These are phyloP conservation scores for Emericellopsis atlantica DNA, from an alignment of 2,329 filamentous ascomycete genomes.

Conservation along the genomic window DNA sequence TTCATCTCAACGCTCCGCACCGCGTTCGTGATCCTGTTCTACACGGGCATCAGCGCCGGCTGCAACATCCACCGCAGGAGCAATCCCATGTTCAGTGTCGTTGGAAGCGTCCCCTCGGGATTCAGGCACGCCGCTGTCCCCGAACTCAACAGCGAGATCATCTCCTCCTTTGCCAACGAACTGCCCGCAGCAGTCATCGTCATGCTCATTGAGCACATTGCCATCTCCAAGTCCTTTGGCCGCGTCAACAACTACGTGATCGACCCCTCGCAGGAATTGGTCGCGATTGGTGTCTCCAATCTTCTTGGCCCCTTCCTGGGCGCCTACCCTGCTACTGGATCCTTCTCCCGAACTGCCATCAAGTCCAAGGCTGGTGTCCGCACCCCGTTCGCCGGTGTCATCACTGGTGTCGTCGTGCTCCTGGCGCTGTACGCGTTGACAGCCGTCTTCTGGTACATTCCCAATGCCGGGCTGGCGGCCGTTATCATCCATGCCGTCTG, in stretches of 20 bases:
- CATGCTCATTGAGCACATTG: conserved; percentile 68
- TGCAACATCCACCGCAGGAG: conserved; percentile 47
- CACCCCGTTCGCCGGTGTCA: conserved; percentile 74
- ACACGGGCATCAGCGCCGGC: conserved; percentile 64
- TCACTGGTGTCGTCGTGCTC: conserved; percentile 71
- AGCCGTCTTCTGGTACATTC: conserved; percentile 81
- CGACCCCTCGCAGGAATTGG: conserved; percentile 66
- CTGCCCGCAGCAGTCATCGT: conserved; percentile 67
- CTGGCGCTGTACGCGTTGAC: conserved; percentile 75
- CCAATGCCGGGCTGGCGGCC: conserved; percentile 59
- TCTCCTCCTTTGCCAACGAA: conserved; percentile 50
- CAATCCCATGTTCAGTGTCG: conserved; percentile 49
- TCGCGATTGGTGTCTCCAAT: conserved; percentile 66
- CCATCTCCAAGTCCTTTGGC: conserved; percentile 73
- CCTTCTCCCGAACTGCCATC: conserved; percentile 84
- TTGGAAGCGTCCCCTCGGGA: conserved; percentile 54
- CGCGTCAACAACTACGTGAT: conserved; percentile 73
- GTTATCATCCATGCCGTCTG: conserved; percentile 88
- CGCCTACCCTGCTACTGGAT: conserved; percentile 76
- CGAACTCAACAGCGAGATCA: conserved; percentile 43
- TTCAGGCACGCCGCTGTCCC: conserved; percentile 62
- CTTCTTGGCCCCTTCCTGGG: conserved; percentile 68
- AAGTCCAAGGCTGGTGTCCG: conserved; percentile 89
- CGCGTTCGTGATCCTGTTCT: conserved; percentile 69
- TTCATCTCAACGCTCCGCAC: conserved; percentile 68